phyloP scores from a whole-genome alignment of 192 early-diverging fungal species.

The Allomyces macrogynus region DNA sequence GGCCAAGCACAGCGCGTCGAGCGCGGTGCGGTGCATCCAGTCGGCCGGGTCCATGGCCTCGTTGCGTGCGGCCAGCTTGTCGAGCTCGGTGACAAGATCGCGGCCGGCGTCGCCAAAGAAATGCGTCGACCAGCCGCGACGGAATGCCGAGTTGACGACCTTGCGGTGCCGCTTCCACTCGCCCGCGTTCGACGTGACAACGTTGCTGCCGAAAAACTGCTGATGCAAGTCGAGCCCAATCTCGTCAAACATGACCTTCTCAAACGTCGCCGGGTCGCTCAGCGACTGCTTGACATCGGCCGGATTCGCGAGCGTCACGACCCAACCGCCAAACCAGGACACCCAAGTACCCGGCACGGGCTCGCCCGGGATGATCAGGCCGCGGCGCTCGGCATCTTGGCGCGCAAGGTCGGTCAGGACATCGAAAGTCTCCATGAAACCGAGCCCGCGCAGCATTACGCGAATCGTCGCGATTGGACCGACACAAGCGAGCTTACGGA shows the following conservation, averaged over 20 bases:
- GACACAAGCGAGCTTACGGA: no score
- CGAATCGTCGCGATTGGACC: no score
- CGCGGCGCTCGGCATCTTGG: no score
- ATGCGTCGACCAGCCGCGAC: constrained; percentile 18
- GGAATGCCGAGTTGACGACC: constrained; percentile 24
- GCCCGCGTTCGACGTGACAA: constrained; percentile 17
- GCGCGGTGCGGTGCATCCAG: neutral
- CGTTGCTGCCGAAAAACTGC: neutral
- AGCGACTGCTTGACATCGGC: constrained; percentile 4
- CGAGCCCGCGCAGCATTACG: no score
- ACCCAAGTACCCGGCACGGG: no score
- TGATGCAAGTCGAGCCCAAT: neutral
- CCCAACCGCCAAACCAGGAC: neutral
- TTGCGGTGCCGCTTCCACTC: constrained; percentile 21
- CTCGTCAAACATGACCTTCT: neutral
- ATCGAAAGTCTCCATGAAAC: no score
- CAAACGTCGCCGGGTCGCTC: neutral
- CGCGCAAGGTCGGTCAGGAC: no score
- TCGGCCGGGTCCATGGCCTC: neutral
- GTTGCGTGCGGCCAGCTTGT: neutral
- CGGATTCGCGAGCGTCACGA: constrained; percentile 1
- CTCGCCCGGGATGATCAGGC: no score
- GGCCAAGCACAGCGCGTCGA: neutral
- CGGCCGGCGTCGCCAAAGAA: neutral
- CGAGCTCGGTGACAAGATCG: constrained; percentile 15